A percentile compares a stretch with the other conserved stretches of the same genome.
phyloP scores from a whole-genome alignment of 257 asterid genomes.

The Gynochthodes officinalis region DNA sequence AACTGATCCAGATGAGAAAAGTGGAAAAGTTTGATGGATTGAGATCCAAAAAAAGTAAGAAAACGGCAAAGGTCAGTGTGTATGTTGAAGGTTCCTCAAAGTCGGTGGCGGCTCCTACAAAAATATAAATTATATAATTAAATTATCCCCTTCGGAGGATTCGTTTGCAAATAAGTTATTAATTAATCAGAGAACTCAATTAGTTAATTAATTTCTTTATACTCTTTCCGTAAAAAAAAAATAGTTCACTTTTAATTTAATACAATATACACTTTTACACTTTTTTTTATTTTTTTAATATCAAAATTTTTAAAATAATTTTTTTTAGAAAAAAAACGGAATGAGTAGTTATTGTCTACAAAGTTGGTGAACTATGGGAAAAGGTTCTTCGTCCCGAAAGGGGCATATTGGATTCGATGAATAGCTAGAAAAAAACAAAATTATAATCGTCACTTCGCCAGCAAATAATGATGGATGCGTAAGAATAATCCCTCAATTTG shows the following conservation, averaged over 20 bases:
- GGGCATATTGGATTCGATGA: not conserved
- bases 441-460: not conserved
- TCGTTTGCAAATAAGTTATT: too few relatives aligned
- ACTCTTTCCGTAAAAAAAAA: too few relatives aligned
- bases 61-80: not conserved
- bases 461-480: slow-evolving; percentile 5
- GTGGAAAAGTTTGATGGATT: not conserved
- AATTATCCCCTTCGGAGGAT: not conserved
- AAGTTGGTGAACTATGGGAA: not conserved
- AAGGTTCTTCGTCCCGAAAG: not conserved
- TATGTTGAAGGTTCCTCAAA: not conserved
- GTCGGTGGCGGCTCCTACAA: not conserved
- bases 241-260: too few relatives aligned
- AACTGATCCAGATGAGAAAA: not conserved
- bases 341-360: not conserved
- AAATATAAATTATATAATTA: too few relatives aligned
- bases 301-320: too few relatives aligned
- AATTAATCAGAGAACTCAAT: too few relatives aligned
- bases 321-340: too few relatives aligned
- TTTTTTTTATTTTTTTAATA: too few relatives aligned
- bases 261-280: too few relatives aligned
- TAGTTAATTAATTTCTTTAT: too few relatives aligned
- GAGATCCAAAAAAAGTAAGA: not conserved
- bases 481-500: not conserved
- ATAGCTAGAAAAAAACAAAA: not conserved